Evolutionary conservation across 331 rosid genomes (phyloP).

Genomic region (Cydonia oblonga): DNA sequence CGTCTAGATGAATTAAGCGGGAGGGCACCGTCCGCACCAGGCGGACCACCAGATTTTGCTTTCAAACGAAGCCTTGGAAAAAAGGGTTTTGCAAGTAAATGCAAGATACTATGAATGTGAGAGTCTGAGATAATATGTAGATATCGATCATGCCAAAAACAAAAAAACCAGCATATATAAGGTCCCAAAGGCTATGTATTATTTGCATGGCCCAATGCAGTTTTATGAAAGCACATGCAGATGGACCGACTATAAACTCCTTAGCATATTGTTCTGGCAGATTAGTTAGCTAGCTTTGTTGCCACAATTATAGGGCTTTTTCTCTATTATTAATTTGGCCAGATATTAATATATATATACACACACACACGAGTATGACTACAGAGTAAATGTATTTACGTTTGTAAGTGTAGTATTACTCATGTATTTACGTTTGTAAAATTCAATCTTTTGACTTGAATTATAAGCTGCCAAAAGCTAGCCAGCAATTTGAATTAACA

Average conservation of each 20-base stretch:
- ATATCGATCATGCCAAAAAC: not conserved
- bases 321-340: not conserved
- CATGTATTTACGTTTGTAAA: not conserved
- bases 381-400: too few relatives aligned
- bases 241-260: not conserved
- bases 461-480: not conserved
- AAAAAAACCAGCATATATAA: not conserved
- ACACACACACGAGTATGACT: too few relatives aligned
- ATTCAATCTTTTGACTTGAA: not conserved
- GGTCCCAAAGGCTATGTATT: not conserved
- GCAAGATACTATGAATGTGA: not conserved
- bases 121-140: not conserved
- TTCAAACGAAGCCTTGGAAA: not conserved
- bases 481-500: not conserved
- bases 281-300: not conserved
- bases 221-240: not conserved
- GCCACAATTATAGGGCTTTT: not conserved
- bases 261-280: not conserved
- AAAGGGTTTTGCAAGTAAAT: not conserved
- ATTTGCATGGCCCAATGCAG: not conserved
- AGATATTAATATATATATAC: not conserved
- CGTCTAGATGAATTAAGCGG: not conserved
- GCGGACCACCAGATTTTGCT: not conserved
- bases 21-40: not conserved
- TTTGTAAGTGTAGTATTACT: too few relatives aligned